Evolutionary conservation across 345 rosid genomes (phyloP), one percentile per base, ranked within the genome.

Genomic region (Dovyalis caffra): DNA sequence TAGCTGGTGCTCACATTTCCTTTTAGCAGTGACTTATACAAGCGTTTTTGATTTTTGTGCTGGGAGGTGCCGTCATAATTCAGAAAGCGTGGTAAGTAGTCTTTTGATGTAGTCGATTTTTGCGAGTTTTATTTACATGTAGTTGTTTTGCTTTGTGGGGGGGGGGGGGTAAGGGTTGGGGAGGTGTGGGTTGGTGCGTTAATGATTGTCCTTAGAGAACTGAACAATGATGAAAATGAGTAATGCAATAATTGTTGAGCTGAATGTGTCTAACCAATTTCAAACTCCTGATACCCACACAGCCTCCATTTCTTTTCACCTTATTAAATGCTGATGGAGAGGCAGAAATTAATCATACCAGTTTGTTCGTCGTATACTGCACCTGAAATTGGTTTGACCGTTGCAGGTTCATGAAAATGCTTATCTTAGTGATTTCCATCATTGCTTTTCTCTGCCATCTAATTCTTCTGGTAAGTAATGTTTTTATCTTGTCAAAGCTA

Each of bases 361-460:
- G 58, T 45, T 64, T 40, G 73, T 43, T 73, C 12, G 76, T 57
- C 29, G 34, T 70, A 53, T 28, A 14, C 58, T 74, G 40, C 68
- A 68, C 71, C 62, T 73, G 71, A 75, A 72, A 62, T 38, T 78
- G 66, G 33, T 43, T 60, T 70, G 29, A 73, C 69, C 64, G 8
- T 82, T 66, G 64, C 91, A 92, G 97, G 92, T 95, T 86, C 99
- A 91, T 60, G 98, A 93, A 85, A 95, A 95, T 87, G 97, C 98
- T 64, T 93, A 95, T 79, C 85, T 84, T 56, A 95, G 97, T 65
- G 89, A 90, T 62, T 95, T 88, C 73, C 99, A 95, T 84, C 99
- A 95, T 76, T 95, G 99, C 83, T 95, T 90, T 85, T 86, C 98
- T 73, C 70, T 89, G 73, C 88, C 86, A 23, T 86, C 97, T 83